Base-by-base conservation (phyloP, 768 basidiomycete genomes). In the Gloeostereum incarnatum region DNA sequence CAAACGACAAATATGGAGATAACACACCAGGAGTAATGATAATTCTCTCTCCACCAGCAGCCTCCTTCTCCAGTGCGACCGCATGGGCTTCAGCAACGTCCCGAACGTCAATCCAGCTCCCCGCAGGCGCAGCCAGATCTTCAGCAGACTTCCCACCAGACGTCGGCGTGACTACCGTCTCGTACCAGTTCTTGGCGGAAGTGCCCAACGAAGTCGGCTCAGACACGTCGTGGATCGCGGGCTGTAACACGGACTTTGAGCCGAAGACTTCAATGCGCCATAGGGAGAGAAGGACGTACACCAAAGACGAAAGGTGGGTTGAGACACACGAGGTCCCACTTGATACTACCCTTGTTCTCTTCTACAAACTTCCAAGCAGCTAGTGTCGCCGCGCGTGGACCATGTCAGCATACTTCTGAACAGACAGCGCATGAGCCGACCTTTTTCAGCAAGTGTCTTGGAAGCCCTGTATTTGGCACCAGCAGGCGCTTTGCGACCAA, bases 251-350 rank as follows among this genome's bases (percentile, higher is more conserved):
- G n/a, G n/a, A n/a, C n/a, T 30, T 30, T 38, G 17, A n/a, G 10
- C 9, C 4, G 36, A 6, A 10, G 19, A 14, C 14, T 29, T 19
- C 7, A 19, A 18, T 38, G 14, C 1, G 37, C 4, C 10, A 18
- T 37, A 19, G 21, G 36, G 36, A 14, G 36, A 26, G 36, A 18
- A 21, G 11, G 19, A n/a, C n/a, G 2, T 6, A 26, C 22, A 36
- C n/a, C 4, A 3, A n/a, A 25, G n/a, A 9, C 33, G 21, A 4
- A 68, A 14, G 77, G 70, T 10, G 78, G 78, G 46, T 68, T 68
- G 30, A 78, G 43, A 4, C 66, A 63, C 0, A 64, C 60, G 13
- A 81, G 44, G 40, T 79, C 79, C 69, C 70, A 78, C 4, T 51
- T 51, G n/a, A 56, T 56, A 23, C 64, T 55, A 26, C 55, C 38